Percentiles rank a stretch among this genome's conserved stretches.
Conservation (phyloP, 768 basidiomycete species). For the Sistotremastrum niveocremeum region DNA sequence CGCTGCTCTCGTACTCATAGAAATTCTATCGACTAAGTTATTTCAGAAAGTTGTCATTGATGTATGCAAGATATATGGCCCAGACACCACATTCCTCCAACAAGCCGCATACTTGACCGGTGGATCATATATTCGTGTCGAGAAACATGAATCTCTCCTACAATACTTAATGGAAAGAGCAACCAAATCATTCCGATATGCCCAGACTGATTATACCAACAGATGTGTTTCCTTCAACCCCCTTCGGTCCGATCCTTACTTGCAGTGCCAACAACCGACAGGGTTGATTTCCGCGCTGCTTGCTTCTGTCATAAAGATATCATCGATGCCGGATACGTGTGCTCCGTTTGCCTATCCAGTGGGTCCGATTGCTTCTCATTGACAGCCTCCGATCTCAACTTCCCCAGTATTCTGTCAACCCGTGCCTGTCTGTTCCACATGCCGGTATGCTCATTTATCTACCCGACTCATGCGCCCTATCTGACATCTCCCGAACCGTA, state of each 20-base stretch:
- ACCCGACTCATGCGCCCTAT: constrained; percentile 1
- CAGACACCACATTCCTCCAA: constrained; percentile 90
- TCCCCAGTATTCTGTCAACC: constrained; percentile 82
- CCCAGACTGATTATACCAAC: not conserved
- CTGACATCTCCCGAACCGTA: constrained; percentile 2
- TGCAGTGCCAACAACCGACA: constrained; percentile 84
- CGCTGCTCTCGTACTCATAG: constrained; percentile 15
- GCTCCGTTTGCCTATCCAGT: constrained; percentile 98
- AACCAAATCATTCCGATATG: constrained; percentile 3
- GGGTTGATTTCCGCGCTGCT: constrained; percentile 91
- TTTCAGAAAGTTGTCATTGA: constrained; percentile 90
- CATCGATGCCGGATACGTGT: constrained; percentile 93
- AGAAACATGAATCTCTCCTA: constrained; percentile 72
- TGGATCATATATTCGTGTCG: constrained; percentile 82
- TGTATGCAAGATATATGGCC: constrained; percentile 81
- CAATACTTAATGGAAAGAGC: constrained; percentile 70
- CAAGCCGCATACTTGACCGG: constrained; percentile 94
- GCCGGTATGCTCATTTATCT: constrained; percentile 47
- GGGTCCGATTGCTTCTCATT: constrained; percentile 17
- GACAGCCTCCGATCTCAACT: not conserved
- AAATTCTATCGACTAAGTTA: not conserved
- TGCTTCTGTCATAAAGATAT: constrained; percentile 99
- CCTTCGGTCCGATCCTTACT: constrained; percentile 62
- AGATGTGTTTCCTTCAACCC: constrained; percentile 79
- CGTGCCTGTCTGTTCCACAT: constrained; percentile 86